Evolutionary conservation across 1,284 basidiomycete genomes (phyloP).

Genomic region (Puccinia polysora): DNA sequence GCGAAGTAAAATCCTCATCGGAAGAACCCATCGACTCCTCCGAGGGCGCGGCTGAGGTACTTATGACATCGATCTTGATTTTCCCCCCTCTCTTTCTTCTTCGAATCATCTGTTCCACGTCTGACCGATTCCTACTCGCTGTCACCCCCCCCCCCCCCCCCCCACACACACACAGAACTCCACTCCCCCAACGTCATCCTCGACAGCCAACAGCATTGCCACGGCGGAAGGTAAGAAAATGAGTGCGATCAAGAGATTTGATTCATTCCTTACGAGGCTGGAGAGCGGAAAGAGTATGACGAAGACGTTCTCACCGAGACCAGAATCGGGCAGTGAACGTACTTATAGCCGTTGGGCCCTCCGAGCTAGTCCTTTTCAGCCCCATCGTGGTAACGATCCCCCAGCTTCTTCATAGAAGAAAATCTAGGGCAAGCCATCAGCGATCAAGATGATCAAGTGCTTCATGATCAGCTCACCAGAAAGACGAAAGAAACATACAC

Average conservation of each 20-base stretch:
- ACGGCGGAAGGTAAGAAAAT: not conserved
- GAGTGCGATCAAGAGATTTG: not conserved
- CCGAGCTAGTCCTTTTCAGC: not conserved
- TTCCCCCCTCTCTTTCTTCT: not conserved
- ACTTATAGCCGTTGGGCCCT: not conserved
- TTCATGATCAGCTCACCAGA: too few species aligned
- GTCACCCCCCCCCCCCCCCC: too few species aligned
- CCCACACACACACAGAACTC: too few species aligned
- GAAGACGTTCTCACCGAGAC: not conserved
- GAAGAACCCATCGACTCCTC: not conserved
- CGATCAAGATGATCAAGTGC: too few species aligned
- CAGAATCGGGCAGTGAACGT: not conserved
- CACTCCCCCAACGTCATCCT: not conserved
- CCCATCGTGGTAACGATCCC: constrained; percentile 2
- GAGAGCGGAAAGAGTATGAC: constrained; percentile 11
- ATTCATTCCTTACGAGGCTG: not conserved
- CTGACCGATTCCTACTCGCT: too few species aligned
- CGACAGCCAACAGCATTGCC: not conserved
- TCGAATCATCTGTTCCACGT: too few species aligned
- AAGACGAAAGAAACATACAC: too few species aligned
- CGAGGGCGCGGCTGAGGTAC: not conserved
- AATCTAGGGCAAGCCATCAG: too few species aligned
- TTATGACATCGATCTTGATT: not conserved
- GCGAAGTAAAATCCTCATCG: not conserved
- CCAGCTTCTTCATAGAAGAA: not conserved